These are phyloP conservation scores for Botrytis sinoallii DNA, from an alignment of 2,329 filamentous ascomycete species.

Conservation along the genomic window DNA sequence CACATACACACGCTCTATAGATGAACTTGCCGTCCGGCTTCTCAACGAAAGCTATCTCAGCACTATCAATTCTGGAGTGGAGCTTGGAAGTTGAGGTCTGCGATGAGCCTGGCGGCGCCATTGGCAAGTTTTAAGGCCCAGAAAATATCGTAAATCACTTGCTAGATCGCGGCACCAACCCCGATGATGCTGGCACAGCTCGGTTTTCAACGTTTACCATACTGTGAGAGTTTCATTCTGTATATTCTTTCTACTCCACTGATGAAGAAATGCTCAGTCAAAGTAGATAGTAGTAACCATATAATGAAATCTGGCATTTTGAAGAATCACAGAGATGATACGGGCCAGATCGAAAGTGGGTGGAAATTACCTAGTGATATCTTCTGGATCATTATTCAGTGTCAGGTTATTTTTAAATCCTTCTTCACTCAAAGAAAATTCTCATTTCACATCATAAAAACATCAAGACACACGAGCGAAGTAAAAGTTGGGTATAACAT, in stretches of 20 bases:
- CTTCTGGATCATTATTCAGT: background rate
- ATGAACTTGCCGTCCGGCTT: no score
- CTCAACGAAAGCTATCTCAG: no score
- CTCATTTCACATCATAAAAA: background rate
- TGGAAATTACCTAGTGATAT: background rate
- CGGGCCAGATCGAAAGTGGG: background rate
- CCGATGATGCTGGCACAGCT: no score
- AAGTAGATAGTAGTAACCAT: background rate
- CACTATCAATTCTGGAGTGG: no score
- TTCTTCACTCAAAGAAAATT: background rate
- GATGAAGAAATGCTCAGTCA: background rate
- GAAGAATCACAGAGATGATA: background rate
- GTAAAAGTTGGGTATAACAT: conserved; percentile 24
- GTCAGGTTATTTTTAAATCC: no score
- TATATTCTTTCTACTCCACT: background rate
- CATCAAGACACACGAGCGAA: background rate
- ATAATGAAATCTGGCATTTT: background rate
- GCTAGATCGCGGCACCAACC: no score
- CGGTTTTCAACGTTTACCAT: background rate
- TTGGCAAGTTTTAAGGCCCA: no score
- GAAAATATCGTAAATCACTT: no score
- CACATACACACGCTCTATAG: no score
- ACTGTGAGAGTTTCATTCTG: background rate
- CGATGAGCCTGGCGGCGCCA: no score
- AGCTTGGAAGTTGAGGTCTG: no score